Percentiles rank a stretch among this genome's conserved stretches.
Evolutionary conservation across 1,284 basidiomycete genomes (phyloP).

Genomic region (Apiotrichum brassicae): DNA sequence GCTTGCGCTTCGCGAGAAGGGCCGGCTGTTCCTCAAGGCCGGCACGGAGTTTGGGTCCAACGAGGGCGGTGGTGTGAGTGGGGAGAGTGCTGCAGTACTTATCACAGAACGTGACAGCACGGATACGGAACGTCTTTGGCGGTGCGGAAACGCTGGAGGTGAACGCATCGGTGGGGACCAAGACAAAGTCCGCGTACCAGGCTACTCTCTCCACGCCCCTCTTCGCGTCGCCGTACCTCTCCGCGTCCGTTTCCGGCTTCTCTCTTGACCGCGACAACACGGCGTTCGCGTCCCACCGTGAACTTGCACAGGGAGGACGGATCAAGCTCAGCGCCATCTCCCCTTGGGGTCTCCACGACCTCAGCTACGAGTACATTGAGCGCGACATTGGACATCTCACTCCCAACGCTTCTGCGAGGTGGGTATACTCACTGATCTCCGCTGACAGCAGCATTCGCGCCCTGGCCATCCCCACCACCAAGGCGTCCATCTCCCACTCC

Average conservation of each 20-base stretch:
- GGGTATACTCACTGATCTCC: conserved; percentile 26
- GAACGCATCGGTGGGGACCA: conserved; percentile 76
- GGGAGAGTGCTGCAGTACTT: background rate
- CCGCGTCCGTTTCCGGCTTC: conserved; percentile 41
- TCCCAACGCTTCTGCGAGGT: conserved; percentile 74
- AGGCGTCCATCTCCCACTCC: conserved; percentile 76
- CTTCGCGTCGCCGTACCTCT: conserved; percentile 42
- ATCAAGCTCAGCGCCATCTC: conserved; percentile 42
- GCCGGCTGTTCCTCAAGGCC: conserved; percentile 73
- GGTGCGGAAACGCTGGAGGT: conserved; percentile 85
- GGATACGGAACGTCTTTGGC: conserved; percentile 81
- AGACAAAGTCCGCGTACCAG: conserved; percentile 72
- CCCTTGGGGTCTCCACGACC: conserved; percentile 60
- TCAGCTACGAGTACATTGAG: conserved; percentile 72
- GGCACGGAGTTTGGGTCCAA: conserved; percentile 90
- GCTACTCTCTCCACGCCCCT: conserved; percentile 40
- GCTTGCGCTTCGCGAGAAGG: conserved; percentile 68
- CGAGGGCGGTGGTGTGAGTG: conserved; percentile 78
- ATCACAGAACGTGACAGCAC: conserved; percentile 64
- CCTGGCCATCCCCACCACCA: conserved; percentile 69
- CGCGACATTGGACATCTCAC: conserved; percentile 66
- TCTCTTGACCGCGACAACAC: conserved; percentile 50
- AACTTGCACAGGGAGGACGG: conserved; percentile 46
- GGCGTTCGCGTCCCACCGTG: conserved; percentile 48
- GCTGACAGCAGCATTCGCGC: conserved; percentile 85